Evolutionary conservation across 2,329 filamentous ascomycete genomes (phyloP).

Genomic region (Colletotrichum ledebouriae): DNA sequence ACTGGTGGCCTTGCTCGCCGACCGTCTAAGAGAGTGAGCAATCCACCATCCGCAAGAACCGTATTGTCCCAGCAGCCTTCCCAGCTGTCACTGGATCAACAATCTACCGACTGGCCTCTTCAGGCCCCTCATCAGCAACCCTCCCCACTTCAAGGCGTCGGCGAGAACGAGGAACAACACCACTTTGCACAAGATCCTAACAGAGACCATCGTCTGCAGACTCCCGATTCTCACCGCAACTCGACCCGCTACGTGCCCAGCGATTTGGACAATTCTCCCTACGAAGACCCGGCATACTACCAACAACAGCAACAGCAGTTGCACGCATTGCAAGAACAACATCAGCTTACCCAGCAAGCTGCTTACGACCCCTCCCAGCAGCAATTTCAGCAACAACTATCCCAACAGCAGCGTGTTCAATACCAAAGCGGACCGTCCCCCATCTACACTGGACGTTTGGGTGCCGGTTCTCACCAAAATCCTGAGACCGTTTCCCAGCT

Average conservation of each 20-base stretch:
- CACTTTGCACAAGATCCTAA: constrained; percentile 56
- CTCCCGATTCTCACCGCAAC: constrained; percentile 54
- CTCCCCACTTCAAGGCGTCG: constrained; percentile 61
- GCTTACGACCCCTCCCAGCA: constrained; percentile 57
- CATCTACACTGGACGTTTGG: constrained; percentile 53
- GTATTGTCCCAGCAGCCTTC: constrained; percentile 52
- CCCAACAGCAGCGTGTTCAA: constrained; percentile 45
- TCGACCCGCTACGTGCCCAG: constrained; percentile 64
- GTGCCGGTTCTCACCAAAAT: constrained; percentile 57
- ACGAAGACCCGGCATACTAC: constrained; percentile 61
- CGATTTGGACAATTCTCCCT: constrained; percentile 60
- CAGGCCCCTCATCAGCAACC: constrained; percentile 52
- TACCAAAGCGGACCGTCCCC: constrained; percentile 53
- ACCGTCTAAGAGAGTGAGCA: constrained; percentile 70
- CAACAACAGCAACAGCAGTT: constrained; percentile 53
- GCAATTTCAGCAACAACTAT: constrained; percentile 49
- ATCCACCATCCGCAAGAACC: constrained; percentile 59
- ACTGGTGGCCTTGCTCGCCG: constrained; percentile 63
- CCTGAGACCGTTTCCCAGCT: constrained; percentile 73
- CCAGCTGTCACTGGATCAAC: constrained; percentile 55
- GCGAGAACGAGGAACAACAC: constrained; percentile 53
- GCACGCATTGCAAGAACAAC: constrained; percentile 53
- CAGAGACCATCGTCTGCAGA: constrained; percentile 56
- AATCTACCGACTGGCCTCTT: constrained; percentile 51
- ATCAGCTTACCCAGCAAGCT: constrained; percentile 53